Evolutionary conservation across 1,284 basidiomycete genomes (phyloP), one percentile per base, ranked within the genome.

Genomic region (Rhodotorula sp.): DNA sequence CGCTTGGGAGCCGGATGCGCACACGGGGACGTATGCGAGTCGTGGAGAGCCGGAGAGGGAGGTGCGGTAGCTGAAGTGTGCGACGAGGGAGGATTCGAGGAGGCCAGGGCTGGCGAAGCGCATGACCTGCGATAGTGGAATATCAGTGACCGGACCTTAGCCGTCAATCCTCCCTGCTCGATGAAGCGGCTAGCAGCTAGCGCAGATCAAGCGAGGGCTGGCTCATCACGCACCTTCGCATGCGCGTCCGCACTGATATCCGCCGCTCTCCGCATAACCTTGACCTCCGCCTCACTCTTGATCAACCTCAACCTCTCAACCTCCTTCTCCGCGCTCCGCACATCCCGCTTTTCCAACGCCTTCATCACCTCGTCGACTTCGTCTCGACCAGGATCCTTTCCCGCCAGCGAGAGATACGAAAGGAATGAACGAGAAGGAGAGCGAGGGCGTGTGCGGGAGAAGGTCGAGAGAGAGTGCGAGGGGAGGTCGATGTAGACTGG

Each of bases 1-100:
- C 4, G 90, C 87, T 30, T 68, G 66, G n/a, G 51, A 30, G 30
- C 94, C 94, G 3, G 91, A 92, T 9, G 92, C 94, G 46, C 95
- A 91, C 7, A 97, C 94, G 24, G 94, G 94, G 1, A 97, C 93
- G 78, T 97, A 97, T 18, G 94, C 94, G 56, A 87, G 86, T 53
- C 94, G 85, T 24, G 57, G 47, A 1, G 90, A 85, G 22, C 93
- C 93, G n/a, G 83, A 81, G 56, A 91, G 81, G 8, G 87, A 85
- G 78, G 91, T 94, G 0, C 89, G 74, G 77, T 94, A 95, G 80
- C 94, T 90, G 77, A 97, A 96, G 78, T 92, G 89, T 15, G 92
- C 89, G 0, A 88, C 90, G 7, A 95, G 81, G 34, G 85, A 83
- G 53, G 86, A 84, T 79, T 97, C 94, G 2, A 87, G 86, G 67